Conservation (phyloP, 176 grass and related monocot species). For the Oryza meridionalis region DNA sequence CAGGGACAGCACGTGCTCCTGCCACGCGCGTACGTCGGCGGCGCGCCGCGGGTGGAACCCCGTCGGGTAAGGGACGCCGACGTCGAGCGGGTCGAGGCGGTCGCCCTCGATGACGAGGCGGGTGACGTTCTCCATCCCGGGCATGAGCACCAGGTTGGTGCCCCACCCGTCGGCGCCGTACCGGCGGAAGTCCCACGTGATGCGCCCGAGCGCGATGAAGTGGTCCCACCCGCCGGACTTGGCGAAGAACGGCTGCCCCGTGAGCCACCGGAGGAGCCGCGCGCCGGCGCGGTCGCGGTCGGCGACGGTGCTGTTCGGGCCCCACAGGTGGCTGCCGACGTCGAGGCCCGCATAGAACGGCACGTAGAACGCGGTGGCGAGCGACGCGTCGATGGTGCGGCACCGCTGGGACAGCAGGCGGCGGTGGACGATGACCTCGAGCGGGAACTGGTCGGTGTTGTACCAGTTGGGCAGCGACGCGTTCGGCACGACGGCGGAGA, state of each 20-base stretch:
- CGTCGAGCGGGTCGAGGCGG: conserved; percentile 55
- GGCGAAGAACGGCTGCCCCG: conserved; percentile 50
- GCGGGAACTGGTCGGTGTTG: conserved; percentile 82
- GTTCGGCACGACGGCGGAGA: conserved; percentile 36
- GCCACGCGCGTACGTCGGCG: conserved; percentile 69
- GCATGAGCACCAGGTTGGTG: conserved; percentile 65
- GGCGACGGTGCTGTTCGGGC: conserved; percentile 36
- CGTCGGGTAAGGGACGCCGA: conserved; percentile 82
- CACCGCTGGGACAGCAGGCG: conserved; percentile 78
- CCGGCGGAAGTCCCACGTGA: conserved; percentile 96
- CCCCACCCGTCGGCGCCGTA: conserved; percentile 58
- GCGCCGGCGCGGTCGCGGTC: conserved; percentile 65
- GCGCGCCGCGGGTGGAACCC: conserved; percentile 71
- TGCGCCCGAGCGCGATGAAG: conserved; percentile 80
- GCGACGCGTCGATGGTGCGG: conserved; percentile 62
- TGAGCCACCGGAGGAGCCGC: conserved; percentile 67
- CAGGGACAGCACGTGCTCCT: conserved; percentile 58
- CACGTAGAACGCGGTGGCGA: conserved; percentile 69
- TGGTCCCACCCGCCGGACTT: conserved; percentile 78
- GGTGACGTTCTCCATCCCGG: conserved; percentile 72
- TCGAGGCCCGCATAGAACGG: conserved; percentile 91
- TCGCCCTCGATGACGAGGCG: conserved; percentile 76
- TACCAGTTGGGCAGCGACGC: conserved; percentile 58
- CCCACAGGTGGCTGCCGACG: conserved; percentile 77
- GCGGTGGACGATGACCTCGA: conserved; percentile 76